These are phyloP conservation scores for Amauroascus niger DNA, from an alignment of 2,329 filamentous ascomycete species.

Conservation along the genomic window DNA sequence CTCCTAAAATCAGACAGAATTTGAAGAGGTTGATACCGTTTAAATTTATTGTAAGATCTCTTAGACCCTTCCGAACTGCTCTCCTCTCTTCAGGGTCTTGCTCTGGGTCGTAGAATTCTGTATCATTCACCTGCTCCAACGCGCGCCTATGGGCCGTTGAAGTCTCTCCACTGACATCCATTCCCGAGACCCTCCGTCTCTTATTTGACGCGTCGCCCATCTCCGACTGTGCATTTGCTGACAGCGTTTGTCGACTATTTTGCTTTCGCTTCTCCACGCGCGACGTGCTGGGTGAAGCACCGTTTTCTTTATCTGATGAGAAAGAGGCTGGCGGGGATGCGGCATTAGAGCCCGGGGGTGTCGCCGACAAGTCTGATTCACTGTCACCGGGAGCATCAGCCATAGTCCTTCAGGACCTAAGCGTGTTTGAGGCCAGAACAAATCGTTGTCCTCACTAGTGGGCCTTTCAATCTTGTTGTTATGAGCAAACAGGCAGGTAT, in stretches of 20 bases:
- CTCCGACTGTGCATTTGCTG: conserved; percentile 3
- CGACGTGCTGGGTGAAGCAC: conserved; percentile 22
- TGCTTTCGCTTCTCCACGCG: conserved; percentile 25
- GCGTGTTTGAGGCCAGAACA: no score
- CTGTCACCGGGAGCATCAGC: not conserved
- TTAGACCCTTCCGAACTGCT: conserved; percentile 56
- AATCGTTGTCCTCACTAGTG: not conserved
- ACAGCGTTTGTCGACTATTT: not conserved
- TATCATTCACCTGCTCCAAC: conserved; percentile 26
- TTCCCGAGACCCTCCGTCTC: conserved; percentile 15
- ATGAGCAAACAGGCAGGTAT: conserved; percentile 4
- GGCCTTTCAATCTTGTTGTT: not conserved
- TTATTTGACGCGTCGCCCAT: conserved; percentile 17
- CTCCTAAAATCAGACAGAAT: not conserved
- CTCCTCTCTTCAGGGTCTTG: conserved; percentile 64
- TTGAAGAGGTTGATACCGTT: conserved; percentile 37
- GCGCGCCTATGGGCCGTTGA: not conserved
- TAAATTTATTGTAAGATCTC: conserved; percentile 51
- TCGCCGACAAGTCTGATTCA: conserved; percentile 2
- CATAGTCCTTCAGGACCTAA: not conserved
- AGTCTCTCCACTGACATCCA: conserved; percentile 1
- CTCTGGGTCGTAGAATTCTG: conserved; percentile 61
- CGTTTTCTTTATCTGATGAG: conserved; percentile 41
- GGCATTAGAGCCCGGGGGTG: conserved; percentile 11
- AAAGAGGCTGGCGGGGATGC: conserved; percentile 25